Base-by-base conservation (phyloP, 2,329 filamentous ascomycete species). In the Onygena corvina region DNA sequence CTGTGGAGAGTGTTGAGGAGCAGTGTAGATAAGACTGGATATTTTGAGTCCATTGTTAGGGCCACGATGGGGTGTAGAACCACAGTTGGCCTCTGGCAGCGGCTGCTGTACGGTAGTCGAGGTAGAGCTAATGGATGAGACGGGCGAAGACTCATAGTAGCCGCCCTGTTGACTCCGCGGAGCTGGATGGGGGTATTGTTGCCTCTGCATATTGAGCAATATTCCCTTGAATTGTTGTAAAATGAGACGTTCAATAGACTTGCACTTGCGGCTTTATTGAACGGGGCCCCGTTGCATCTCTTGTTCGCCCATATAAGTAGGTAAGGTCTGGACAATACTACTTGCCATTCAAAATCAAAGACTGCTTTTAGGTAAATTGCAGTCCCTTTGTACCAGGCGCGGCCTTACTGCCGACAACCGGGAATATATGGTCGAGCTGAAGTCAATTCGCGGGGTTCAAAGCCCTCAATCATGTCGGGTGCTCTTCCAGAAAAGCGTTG, bases 11-110 rank as follows among this genome's bases (percentile, higher is more conserved):
- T 59, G 60, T 16, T 60, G 60, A 0, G 60, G 50, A 49, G 66
- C 57, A 12, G 62, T 64, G 51, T 69, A 67, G 38, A 69, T 53
- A 30, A 68, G 59, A 59, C 67, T 66, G 27, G 65, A 58, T 63
- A 70, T 68, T 30, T 64, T 63, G 58, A 70, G 55, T 23, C 64
- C 64, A 52, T 65, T 68, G 48, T 58, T 58, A 9, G 66, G 62
- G 52, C 65, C 63, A 55, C 62, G 65, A 33, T 65, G 64, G 50
- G 65, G 62, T 54, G 64, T 61, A 53, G 66, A 34, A 57, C 54
- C 36, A 53, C 59, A 49, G 63, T 60, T 42, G 60, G 59, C 34
- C 9, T 47, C 46, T 25, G 31, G 36, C 6, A 31, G 21, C 2
- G 33, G 27, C 18, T 31, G 30, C 7, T 21, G 46, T 25, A 31